Base-by-base conservation (phyloP, 352 stramenopile species). In the Phytophthora cryptogea region DNA sequence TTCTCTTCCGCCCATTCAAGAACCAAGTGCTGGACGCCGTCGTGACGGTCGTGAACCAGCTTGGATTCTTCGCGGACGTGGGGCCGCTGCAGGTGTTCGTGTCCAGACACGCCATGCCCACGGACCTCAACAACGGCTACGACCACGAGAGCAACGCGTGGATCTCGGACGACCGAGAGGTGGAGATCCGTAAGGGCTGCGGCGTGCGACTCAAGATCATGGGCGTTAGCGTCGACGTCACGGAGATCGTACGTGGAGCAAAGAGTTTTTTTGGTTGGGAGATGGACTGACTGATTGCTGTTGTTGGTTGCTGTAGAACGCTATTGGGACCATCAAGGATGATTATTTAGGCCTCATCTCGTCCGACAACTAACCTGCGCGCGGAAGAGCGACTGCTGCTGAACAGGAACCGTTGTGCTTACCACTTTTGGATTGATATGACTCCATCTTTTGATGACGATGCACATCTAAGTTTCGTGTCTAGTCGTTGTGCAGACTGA, bases 281-380 rank as follows among this genome's bases (percentile, higher is more conserved):
- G 20, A 50, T 16, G 50, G 46, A 37, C 36, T 63, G 35, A 32
- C 13, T 66, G 48, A 61, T 13, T 63, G 54, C 31, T 49, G 23
- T 30, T 68, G 36, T 14, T 67, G 62, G 43, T 3, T 45, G 17
- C 47, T 64, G 41, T 59, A 95, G 86, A 98, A 97, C 43, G 96
- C 96, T 16, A 98, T 99, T 68, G 96, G 95, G 40, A 98, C 94
- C 48, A 98, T 99, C 65, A 99, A 98, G 68, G 96, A 99, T 72
- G 96, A 99, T 68, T 99, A 98, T 90, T 90, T 99, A 83, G 96
- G 96, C 53, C 86, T 98, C 54, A 97, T 99, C 63, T 94, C 85
- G 41, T 90, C 85, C 11, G 85, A 94, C 49, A 92, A 85, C 68
- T 90, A 70, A 52, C 0, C 20, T 62, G n/a, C 14, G 14, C 17